A percentile compares a stretch with the other conserved stretches of the same genome.
These are phyloP conservation scores for Neoboletus brunneissimus DNA, from an alignment of 768 basidiomycete species.

Conservation along the genomic window DNA sequence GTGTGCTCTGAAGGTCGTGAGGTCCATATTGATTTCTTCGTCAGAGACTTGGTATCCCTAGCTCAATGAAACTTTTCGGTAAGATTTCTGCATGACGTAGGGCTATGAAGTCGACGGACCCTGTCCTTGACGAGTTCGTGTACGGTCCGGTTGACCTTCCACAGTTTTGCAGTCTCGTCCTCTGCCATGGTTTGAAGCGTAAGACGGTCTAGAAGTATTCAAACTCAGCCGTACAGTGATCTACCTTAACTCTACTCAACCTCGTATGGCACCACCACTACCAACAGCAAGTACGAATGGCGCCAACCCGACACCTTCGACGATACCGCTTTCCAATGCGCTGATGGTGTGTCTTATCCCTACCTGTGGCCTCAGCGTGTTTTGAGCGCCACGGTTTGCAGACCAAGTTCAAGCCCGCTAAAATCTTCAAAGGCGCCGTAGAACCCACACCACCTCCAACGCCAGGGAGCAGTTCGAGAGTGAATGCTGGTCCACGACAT, in stretches of 20 bases:
- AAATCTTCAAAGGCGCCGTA: conserved; percentile 79
- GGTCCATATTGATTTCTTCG: conserved; percentile 89
- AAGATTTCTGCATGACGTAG: conserved; percentile 13
- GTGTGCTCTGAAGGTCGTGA: conserved; percentile 67
- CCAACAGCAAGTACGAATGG: conserved; percentile 37
- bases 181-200: conserved; percentile 53
- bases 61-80: conserved; percentile 13
- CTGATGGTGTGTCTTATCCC: conserved; percentile 45
- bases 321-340: conserved; percentile 44
- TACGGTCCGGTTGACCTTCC: conserved; percentile 94
- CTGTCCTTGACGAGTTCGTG: conserved; percentile 96
- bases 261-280: conserved; percentile 41
- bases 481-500: conserved; percentile 54
- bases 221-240: conserved; percentile 49
- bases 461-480: conserved; percentile 35
- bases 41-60: conserved; percentile 93
- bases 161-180: conserved; percentile 84
- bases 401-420: conserved; percentile 82
- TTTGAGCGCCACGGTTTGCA: conserved; percentile 29
- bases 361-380: not conserved
- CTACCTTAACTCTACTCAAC: conserved; percentile 4
- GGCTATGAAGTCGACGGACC: conserved; percentile 43
- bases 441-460: conserved; percentile 56
- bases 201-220: conserved; percentile 39
- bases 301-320: conserved; percentile 25